A percentile compares a stretch with the other conserved stretches of the same genome.
These are phyloP conservation scores for Cercospora sesami DNA, from an alignment of 2,329 filamentous ascomycete genomes.

Conservation along the genomic window DNA sequence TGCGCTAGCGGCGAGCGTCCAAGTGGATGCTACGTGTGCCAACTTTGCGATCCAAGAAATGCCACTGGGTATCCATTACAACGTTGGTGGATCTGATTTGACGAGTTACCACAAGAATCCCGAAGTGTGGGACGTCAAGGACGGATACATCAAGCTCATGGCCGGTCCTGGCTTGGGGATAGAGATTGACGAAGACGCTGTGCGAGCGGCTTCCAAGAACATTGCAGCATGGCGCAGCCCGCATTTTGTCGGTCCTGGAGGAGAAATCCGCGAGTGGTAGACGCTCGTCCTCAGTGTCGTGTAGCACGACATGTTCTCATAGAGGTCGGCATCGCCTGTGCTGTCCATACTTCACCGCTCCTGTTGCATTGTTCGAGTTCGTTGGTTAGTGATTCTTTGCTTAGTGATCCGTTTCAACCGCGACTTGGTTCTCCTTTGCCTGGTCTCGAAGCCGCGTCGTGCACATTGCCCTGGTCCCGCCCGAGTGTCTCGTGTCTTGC, in stretches of 20 bases:
- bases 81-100: conserved; percentile 64
- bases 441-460: not conserved
- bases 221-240: conserved; percentile 65
- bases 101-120: conserved; percentile 36
- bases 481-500: not conserved
- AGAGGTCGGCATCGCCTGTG: not conserved
- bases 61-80: conserved; percentile 79
- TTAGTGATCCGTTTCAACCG: not conserved
- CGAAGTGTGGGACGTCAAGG: conserved; percentile 33
- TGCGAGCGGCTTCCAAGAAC: conserved; percentile 59
- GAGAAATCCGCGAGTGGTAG: conserved; percentile 68
- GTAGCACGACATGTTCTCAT: not conserved
- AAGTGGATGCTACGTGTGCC: conserved; percentile 60
- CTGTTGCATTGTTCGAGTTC: not conserved
- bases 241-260: conserved; percentile 67
- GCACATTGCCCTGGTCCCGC: not conserved
- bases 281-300: not conserved
- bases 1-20: conserved; percentile 70
- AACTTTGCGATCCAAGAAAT: conserved; percentile 77
- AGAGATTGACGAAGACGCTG: conserved; percentile 61
- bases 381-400: not conserved
- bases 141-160: conserved; percentile 34
- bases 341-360: not conserved
- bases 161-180: conserved; percentile 36
- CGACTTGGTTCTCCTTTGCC: not conserved